Conservation (phyloP, 2,329 filamentous ascomycete species). For the Pseudocercospora macadamiae region DNA sequence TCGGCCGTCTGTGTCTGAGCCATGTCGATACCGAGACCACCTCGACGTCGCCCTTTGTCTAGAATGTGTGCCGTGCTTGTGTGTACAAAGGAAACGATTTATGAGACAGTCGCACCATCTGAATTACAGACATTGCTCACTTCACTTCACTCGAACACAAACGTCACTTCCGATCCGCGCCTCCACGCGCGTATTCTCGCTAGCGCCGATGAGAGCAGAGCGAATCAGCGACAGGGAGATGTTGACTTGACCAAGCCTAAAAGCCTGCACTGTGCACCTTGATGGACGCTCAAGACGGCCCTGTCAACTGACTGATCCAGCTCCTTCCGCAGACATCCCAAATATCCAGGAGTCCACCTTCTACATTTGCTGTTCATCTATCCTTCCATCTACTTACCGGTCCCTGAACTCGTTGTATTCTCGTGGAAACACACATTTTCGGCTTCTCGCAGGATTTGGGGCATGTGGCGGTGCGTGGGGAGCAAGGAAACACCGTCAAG, state of each 20-base stretch:
- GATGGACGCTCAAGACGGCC: too few relatives aligned
- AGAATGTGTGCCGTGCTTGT: too few relatives aligned
- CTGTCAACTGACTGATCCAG: too few relatives aligned
- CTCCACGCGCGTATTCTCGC: not conserved
- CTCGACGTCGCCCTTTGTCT: not conserved
- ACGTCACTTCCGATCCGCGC: conserved; percentile 3
- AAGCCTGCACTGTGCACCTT: conserved; percentile 1
- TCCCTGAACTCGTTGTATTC: not conserved
- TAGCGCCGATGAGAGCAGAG: not conserved
- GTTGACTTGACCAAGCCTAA: not conserved
- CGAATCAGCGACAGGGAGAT: not conserved
- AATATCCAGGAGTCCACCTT: not conserved
- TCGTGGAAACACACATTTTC: not conserved
- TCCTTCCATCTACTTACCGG: not conserved
- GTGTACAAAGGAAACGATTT: not conserved
- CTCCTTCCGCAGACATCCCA: not conserved
- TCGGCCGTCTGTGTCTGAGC: conserved; percentile 27
- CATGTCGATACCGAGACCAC: conserved; percentile 26
- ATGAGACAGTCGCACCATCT: not conserved
- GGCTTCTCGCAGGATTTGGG: not conserved
- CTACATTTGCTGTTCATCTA: not conserved
- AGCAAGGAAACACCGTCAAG: not conserved
- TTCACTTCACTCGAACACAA: not conserved
- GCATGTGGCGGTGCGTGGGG: conserved; percentile 19
- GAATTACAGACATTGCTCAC: not conserved